A percentile compares a stretch with the other conserved stretches of the same genome.
phyloP scores from a whole-genome alignment of 257 asterid species.

The Capsicum chinense region DNA sequence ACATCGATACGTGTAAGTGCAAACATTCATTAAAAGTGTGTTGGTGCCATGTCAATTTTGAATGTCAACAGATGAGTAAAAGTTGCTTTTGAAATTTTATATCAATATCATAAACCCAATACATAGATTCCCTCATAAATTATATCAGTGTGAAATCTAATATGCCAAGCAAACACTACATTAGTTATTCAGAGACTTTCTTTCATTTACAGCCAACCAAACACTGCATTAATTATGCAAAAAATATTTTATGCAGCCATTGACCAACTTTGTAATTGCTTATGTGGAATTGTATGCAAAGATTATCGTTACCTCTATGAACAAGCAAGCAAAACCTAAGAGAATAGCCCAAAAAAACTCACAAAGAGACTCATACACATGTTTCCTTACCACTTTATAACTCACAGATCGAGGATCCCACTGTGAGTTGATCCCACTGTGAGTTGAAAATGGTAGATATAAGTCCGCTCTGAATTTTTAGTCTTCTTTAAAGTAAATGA shows the following conservation, averaged over 20 bases:
- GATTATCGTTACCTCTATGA: background rate
- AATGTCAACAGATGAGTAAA: background rate
- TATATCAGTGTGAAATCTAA: background rate
- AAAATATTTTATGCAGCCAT: background rate
- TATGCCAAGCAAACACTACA: background rate
- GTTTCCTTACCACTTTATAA: background rate
- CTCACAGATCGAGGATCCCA: background rate
- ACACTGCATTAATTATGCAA: background rate
- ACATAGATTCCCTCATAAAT: background rate
- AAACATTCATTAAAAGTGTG: background rate
- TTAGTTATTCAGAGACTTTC: background rate
- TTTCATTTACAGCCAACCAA: background rate
- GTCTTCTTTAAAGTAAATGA: background rate
- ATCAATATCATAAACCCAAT: background rate
- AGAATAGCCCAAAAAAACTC: background rate
- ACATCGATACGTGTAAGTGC: background rate
- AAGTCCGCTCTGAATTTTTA: background rate
- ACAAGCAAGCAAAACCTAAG: background rate
- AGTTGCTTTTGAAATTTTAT: background rate
- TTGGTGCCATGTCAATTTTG: constrained; percentile 9
- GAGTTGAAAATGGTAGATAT: too few species aligned
- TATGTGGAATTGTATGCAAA: background rate
- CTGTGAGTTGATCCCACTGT: too few species aligned
- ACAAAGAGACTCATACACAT: background rate
- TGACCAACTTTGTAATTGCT: background rate